Base-by-base conservation (phyloP, 768 basidiomycete genomes). In the Xerocomus brunneocitrinus region DNA sequence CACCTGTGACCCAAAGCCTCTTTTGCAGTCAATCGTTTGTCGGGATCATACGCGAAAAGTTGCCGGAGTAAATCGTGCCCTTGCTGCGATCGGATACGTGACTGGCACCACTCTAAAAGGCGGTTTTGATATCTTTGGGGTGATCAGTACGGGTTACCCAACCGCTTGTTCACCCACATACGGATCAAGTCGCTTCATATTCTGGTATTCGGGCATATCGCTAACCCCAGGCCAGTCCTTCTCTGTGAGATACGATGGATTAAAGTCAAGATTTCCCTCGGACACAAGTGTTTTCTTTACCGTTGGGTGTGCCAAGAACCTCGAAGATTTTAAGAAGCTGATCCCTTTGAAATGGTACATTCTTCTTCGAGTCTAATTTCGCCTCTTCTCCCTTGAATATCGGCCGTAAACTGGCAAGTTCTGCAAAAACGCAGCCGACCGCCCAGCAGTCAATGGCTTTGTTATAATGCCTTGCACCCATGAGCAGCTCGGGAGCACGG, bases 381-480 rank as follows among this genome's bases (percentile, higher is more conserved):
- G 97, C 97, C 71, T 98, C 97, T 69, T 99, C 97, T 10, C 95
- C 97, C 67, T 99, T 99, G 78, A 98, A 98, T 58, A 99, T 98
- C 1, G 97, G 97, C 24, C 95, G 75, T 43, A 98, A 71, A 56
- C 91, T 93, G 2, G 97, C 85, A 19, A 99, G 74, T 71, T 99
- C 97, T 1, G 95, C 97, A 73, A 95, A 87, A 41, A 99, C 98
- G 67, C 97, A 99, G 1, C 95, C 97, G 5, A 98, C 85, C 25
- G 97, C 95, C 97, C 97, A 99, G 50, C 92, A 85, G 66, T 99
- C 94, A 38, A 98, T 85, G 4, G 95, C 90, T 61, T 91, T 93
- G 59, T 97, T 95, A 69, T 99, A 99, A 70, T 99, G 97, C 58
- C 94, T 92, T 1, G 95, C 93, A 27, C 97, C 95, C 73, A 99